Base-by-base conservation (phyloP, 208 protist genomes). In the Wallacemonas rigidus region DNA sequence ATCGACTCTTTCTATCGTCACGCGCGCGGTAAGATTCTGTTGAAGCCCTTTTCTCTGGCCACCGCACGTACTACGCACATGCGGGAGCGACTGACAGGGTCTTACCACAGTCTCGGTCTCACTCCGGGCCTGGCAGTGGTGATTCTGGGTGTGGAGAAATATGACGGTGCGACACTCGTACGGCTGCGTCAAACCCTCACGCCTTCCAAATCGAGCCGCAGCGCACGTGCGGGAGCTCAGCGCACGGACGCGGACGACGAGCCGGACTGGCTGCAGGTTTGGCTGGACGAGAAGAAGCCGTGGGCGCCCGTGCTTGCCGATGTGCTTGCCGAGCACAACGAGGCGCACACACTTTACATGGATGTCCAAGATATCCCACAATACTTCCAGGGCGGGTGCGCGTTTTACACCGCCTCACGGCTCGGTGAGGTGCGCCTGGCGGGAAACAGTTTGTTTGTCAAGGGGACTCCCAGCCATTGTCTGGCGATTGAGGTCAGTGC, bases 351-450 rank as follows among this genome's bases (percentile, higher is more conserved):
- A 36, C 64, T 88, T 53, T 95, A 86, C 85, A 95, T 95, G 90
- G 83, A 77, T 44, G 74, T 75, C 43, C 62, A 74, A 39, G 81
- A 89, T 62, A 56, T 90, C 14, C 62, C 84, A 26, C 65, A 84
- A 67, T 93, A 83, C 75, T 95, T 95, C 54, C 74, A 81, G 62
- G 74, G 75, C 26, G 89, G 86, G 58, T 79, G 63, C 50, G 61
- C 87, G n/a, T 57, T 76, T 14, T 90, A 80, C 65, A 64, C 75
- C 54, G 44, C 77, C 39, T 6, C 2, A 1, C 68, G 57, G 41
- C 67, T 67, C 43, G 67, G 64, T 15, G 72, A 75, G 40, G 69
- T 88, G 67, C 76, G 86, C n/a, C 70, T 81, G 43, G 69, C 69
- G 43, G 71, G 83, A 8, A 9, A 3, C 40, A 26, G 53, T n/a